phyloP scores from a whole-genome alignment of 805 yeast species.

The Kuraishia borneana region DNA sequence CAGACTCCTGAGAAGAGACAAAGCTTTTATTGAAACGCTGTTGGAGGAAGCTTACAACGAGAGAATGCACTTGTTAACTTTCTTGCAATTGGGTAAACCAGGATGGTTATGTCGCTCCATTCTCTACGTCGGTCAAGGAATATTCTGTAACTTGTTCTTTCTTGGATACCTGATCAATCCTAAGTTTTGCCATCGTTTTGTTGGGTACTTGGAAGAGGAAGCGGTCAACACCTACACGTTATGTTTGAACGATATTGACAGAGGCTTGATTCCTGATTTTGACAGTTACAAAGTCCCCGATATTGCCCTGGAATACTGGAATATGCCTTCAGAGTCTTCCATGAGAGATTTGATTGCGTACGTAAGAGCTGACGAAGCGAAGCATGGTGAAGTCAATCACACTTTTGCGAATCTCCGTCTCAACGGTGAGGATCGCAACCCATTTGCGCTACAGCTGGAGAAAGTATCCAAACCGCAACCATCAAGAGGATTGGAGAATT shows the following conservation, averaged over 20 bases:
- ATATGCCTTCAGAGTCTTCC: conserved; percentile 36
- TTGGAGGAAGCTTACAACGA: conserved; percentile 72
- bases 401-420: conserved; percentile 51
- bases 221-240: conserved; percentile 63
- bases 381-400: conserved; percentile 72
- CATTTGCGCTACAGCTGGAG: conserved; percentile 40
- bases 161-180: conserved; percentile 48
- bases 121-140: conserved; percentile 57
- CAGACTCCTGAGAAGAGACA: conserved; percentile 50
- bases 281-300: conserved; percentile 35
- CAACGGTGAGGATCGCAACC: conserved; percentile 47
- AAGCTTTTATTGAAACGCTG: conserved; percentile 67
- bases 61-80: conserved; percentile 65
- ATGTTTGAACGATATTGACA: conserved; percentile 40
- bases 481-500: conserved; percentile 11
- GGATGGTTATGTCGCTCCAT: conserved; percentile 41
- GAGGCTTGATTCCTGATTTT: conserved; percentile 38
- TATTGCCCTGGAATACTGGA: conserved; percentile 57
- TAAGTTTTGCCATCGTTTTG: conserved; percentile 60
- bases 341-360: conserved; percentile 49
- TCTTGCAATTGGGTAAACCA: conserved; percentile 54
- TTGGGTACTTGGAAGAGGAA: conserved; percentile 70
- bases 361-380: conserved; percentile 68
- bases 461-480: conserved; percentile 17
- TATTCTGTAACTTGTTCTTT: conserved; percentile 58